phyloP scores from a whole-genome alignment of 805 yeast species.

The Starmerella sirachaensis region DNA sequence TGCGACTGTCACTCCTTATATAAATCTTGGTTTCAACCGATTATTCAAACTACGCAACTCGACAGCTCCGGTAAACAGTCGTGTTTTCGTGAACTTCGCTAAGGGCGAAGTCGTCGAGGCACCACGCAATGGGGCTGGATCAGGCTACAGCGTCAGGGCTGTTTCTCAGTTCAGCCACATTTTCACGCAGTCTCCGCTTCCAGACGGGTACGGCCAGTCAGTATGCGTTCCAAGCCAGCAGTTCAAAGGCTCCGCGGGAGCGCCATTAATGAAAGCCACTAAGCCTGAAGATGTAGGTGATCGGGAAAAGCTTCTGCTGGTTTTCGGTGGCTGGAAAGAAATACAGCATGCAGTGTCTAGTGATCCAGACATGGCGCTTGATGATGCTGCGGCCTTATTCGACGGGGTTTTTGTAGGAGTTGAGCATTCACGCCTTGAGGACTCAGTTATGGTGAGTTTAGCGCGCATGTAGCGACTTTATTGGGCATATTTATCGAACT shows the following conservation, averaged over 20 bases:
- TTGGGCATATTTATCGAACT: neutral
- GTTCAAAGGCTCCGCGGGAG: constrained; percentile 31
- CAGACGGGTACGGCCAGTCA: constrained; percentile 59
- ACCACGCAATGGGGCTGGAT: constrained; percentile 43
- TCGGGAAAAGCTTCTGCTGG: constrained; percentile 32
- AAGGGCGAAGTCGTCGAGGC: constrained; percentile 58
- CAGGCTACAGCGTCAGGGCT: constrained; percentile 63
- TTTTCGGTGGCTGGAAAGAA: constrained; percentile 55
- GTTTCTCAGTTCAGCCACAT: constrained; percentile 49
- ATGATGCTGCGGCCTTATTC: constrained; percentile 48
- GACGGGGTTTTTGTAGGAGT: constrained; percentile 51
- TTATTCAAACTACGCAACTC: constrained; percentile 41
- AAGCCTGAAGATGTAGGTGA: constrained; percentile 1
- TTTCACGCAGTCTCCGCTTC: constrained; percentile 56
- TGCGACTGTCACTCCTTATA: constrained; percentile 51
- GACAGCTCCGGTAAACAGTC: constrained; percentile 59
- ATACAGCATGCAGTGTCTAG: constrained; percentile 40
- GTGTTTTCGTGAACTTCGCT: constrained; percentile 67
- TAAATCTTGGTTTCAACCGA: constrained; percentile 58
- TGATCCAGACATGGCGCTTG: constrained; percentile 40
- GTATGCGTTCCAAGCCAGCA: constrained; percentile 58
- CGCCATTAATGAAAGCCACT: constrained; percentile 24
- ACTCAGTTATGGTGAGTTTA: constrained; percentile 43
- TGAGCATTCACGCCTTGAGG: constrained; percentile 52
- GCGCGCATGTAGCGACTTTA: constrained; percentile 2